Evolutionary conservation across 148 eudicot species (phyloP).

Genomic region (Rhododendron kiyosumense): DNA sequence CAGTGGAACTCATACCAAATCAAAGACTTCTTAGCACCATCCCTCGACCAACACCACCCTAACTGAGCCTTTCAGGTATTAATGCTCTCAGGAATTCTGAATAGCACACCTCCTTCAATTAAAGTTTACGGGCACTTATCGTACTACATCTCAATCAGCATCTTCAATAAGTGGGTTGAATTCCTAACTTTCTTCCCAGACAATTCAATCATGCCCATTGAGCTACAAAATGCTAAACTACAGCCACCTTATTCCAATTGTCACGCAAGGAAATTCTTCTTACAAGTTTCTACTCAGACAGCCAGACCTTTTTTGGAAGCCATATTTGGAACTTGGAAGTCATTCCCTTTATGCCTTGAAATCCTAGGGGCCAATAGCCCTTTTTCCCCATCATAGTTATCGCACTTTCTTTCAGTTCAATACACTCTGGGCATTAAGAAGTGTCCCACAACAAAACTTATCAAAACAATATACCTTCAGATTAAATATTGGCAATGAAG

Average conservation of each 20-base stretch:
- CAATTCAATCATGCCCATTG: not conserved
- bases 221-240: not conserved
- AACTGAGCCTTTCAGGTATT: not conserved
- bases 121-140: not conserved
- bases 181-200: not conserved
- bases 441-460: not conserved
- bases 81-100: not conserved
- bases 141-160: not conserved
- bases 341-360: not conserved
- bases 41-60: not conserved
- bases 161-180: not conserved
- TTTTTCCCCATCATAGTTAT: not conserved
- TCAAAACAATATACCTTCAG: not conserved
- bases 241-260: not conserved
- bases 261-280: not conserved
- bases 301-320: not conserved
- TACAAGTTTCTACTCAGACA: not conserved
- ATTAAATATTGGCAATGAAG: not conserved
- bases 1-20: not conserved
- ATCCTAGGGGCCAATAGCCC: not conserved
- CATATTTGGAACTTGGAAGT: not conserved
- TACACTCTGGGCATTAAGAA: not conserved
- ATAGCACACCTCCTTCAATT: not conserved
- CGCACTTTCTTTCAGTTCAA: not conserved
- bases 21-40: not conserved